Conservation (phyloP, 1,284 basidiomycete genomes). For the Peniophora sp. region DNA sequence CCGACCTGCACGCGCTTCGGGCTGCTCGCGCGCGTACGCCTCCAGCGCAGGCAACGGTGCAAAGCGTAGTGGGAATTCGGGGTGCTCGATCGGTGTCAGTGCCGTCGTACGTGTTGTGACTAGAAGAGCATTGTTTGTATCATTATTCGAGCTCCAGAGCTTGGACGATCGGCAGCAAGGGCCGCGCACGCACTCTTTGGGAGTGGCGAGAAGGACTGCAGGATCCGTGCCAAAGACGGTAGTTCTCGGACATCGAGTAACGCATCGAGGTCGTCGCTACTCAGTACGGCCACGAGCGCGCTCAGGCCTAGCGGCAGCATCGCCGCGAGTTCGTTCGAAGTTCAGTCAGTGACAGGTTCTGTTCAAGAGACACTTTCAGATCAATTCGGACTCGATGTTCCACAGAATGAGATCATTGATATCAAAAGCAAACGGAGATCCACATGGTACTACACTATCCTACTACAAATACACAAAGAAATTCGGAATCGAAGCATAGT, state of each 20-base stretch:
- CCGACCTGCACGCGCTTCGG: conserved; percentile 65
- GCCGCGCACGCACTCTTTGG: conserved; percentile 49
- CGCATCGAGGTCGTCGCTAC: conserved; percentile 59
- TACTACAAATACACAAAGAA: neutral
- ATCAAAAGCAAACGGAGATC: too few relatives aligned
- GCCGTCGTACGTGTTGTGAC: conserved; percentile 72
- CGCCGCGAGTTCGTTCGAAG: conserved; percentile 17
- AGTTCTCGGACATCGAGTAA: conserved; percentile 50
- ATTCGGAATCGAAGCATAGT: too few relatives aligned
- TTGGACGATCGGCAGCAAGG: neutral
- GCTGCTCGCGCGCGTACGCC: conserved; percentile 62
- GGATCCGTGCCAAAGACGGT: conserved; percentile 58
- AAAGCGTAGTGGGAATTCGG: conserved; percentile 66
- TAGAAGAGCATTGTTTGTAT: conserved; percentile 27
- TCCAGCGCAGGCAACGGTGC: conserved; percentile 67
- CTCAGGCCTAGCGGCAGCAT: conserved; percentile 63
- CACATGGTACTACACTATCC: too few relatives aligned
- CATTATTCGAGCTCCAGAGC: neutral
- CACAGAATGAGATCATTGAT: too few relatives aligned
- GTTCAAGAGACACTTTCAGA: neutral
- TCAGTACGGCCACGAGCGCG: conserved; percentile 67
- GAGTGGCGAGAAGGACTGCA: conserved; percentile 79
- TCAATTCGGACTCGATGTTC: too few relatives aligned
- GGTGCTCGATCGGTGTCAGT: conserved; percentile 58
- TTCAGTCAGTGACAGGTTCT: conserved; percentile 1